These are phyloP conservation scores for Pseudocercospora fijiensis DNA, from an alignment of 2,329 filamentous ascomycete genomes.

Conservation along the genomic window DNA sequence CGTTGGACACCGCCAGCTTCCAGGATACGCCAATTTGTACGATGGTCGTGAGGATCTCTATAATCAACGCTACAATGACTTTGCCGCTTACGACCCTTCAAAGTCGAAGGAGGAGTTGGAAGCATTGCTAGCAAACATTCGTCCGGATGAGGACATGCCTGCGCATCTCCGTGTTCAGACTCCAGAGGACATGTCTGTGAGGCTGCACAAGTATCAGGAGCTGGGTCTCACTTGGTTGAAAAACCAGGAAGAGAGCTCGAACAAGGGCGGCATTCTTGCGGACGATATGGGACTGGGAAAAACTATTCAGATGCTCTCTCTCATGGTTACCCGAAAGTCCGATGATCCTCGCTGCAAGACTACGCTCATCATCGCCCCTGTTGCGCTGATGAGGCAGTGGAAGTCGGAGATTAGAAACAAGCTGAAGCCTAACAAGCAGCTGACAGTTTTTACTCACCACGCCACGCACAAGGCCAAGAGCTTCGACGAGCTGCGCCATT, in stretches of 20 bases:
- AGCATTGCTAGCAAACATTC: constrained; percentile 68
- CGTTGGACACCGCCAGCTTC: constrained; percentile 25
- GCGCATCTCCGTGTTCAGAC: constrained; percentile 64
- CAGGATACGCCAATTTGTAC: constrained; percentile 23
- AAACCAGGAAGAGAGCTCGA: constrained; percentile 67
- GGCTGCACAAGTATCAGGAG: constrained; percentile 79
- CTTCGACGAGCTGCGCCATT: constrained; percentile 62
- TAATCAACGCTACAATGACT: constrained; percentile 28
- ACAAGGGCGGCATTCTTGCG: constrained; percentile 73
- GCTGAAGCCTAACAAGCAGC: constrained; percentile 53
- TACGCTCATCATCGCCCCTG: constrained; percentile 78
- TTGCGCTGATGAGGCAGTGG: constrained; percentile 82
- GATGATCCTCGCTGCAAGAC: constrained; percentile 62
- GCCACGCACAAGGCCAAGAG: constrained; percentile 56
- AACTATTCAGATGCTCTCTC: constrained; percentile 76
- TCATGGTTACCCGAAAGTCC: constrained; percentile 70
- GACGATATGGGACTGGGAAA: constrained; percentile 85
- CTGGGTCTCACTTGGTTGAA: constrained; percentile 75
- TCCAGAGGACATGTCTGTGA: constrained; percentile 65
- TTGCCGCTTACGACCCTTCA: constrained; percentile 45
- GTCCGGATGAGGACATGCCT: constrained; percentile 60
- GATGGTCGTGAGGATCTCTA: constrained; percentile 32
- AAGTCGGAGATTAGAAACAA: constrained; percentile 73
- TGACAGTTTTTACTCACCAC: constrained; percentile 70
- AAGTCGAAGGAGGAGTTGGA: constrained; percentile 66